phyloP scores from a whole-genome alignment of 1,139 yeast species.

The Spencermartinsiella ligniputridi region DNA sequence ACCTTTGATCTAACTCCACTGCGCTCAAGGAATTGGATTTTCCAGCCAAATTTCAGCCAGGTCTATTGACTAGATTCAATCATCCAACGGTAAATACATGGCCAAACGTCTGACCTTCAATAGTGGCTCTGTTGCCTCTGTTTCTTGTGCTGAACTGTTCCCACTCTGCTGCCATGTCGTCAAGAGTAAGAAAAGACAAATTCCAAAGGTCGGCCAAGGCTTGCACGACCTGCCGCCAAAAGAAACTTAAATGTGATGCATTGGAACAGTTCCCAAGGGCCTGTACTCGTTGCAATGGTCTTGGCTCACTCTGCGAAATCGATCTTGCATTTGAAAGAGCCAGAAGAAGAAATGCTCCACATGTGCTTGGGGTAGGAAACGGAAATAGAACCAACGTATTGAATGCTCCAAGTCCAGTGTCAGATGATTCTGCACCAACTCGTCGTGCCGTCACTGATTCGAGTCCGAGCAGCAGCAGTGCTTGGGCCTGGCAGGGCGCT shows the following conservation, averaged over 20 bases:
- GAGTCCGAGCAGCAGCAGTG: not conserved
- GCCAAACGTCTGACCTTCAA: not conserved
- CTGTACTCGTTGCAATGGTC: constrained; percentile 68
- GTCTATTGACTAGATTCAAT: not conserved
- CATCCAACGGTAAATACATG: not conserved
- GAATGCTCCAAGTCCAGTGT: no score
- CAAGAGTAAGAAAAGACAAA: not conserved
- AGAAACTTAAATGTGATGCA: constrained; percentile 90
- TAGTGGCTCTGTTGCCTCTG: no score
- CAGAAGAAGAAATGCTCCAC: not conserved
- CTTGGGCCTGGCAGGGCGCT: not conserved
- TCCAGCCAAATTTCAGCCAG: not conserved
- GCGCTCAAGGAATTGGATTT: not conserved
- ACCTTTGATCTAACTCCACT: not conserved
- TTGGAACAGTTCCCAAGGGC: constrained; percentile 77
- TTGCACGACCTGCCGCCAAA: constrained; percentile 92
- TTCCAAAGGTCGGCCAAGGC: constrained; percentile 27
- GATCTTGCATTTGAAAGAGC: constrained; percentile 1
- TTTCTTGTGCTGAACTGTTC: no score
- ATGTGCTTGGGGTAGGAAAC: no score
- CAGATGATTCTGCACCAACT: no score
- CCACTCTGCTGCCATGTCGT: no score
- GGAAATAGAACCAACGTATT: no score
- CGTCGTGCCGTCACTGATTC: not conserved
- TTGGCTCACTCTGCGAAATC: constrained; percentile 2